Base-by-base conservation (phyloP, 352 stramenopile species). In the Sclerospora graminicola region DNA sequence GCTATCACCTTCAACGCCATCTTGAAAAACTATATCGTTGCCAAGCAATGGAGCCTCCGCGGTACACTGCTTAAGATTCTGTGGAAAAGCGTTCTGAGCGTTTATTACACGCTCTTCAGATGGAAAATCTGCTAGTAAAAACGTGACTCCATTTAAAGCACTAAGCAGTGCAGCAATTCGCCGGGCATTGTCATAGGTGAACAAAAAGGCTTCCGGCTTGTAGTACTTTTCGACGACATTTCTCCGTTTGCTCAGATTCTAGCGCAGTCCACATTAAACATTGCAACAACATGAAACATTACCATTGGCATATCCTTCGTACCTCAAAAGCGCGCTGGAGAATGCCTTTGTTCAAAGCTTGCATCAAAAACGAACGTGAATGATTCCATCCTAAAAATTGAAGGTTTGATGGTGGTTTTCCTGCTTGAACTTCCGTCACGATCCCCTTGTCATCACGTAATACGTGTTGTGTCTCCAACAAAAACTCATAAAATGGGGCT, bases 271-370 rank as follows among this genome's bases (percentile, higher is more conserved):
- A 47, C 11, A 38, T 24, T 46, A 26, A n/a, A 26, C 3, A 3
- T 26, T 26, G 21, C 21, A 26, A 26, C 4, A 13, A 21, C 21
- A 34, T 10, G 28, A 10, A 20, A 8, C 35, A 23, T 5, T 27
- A 4, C 33, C 14, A 4, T 31, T 8, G 18, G 20, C 27, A 8
- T 40, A 36, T 20, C 19, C 31, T 4, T 29, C 49, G 10, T 57
- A 76, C 67, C 56, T 90, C 78, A 19, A 90, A 75, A 1, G 73
- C 78, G 20, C 69, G 70, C 26, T 85, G 78, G 7, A 90, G 63
- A 23, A 90, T 70, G 24, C 71, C 70, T 44, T 77, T 83, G 36
- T 84, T 90, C 33, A 90, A 54, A n/a, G 75, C 73, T 30, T 79
- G 33, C 13, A 80, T 60, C 6, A 90, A 45, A 35, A 88, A 70